phyloP scores from a whole-genome alignment of 495 filamentous ascomycete genomes.

The Talaromyces nanjingensis region DNA sequence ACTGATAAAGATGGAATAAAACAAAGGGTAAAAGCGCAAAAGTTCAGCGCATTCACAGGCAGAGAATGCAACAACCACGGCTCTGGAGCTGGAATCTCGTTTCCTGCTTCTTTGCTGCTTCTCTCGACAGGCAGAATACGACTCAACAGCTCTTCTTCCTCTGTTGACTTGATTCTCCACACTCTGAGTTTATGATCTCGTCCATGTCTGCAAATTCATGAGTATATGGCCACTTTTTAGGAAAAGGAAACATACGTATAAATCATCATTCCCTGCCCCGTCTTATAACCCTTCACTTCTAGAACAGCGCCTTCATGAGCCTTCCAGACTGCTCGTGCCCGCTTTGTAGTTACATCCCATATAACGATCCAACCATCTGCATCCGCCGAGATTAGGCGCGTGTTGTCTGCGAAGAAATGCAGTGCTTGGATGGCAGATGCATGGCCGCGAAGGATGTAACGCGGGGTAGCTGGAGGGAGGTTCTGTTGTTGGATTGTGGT shows the following conservation, averaged over 20 bases:
- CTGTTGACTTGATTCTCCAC: conserved; percentile 63
- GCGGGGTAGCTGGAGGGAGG: conserved; percentile 60
- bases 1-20: conserved; percentile 11
- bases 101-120: conserved; percentile 16
- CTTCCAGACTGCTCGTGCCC: conserved; percentile 80
- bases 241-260: conserved; percentile 53
- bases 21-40: conserved; percentile 79
- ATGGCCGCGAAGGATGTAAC: conserved; percentile 86
- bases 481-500: not conserved
- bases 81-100: conserved; percentile 28
- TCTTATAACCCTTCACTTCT: conserved; percentile 54
- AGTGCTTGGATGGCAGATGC: conserved; percentile 71
- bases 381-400: conserved; percentile 78
- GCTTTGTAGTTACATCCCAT: conserved; percentile 78
- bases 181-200: conserved; percentile 81
- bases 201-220: conserved; percentile 58
- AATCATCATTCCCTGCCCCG: conserved; percentile 42
- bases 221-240: not conserved
- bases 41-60: conserved; percentile 88
- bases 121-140: conserved; percentile 65
- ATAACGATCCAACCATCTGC: conserved; percentile 82
- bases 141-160: conserved; percentile 57
- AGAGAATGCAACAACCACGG: conserved; percentile 84
- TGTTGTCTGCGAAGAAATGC: conserved; percentile 63
- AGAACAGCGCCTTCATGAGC: conserved; percentile 76